Conservation (phyloP, 176 grass and related monocot species). For the Lolium rigidum region DNA sequence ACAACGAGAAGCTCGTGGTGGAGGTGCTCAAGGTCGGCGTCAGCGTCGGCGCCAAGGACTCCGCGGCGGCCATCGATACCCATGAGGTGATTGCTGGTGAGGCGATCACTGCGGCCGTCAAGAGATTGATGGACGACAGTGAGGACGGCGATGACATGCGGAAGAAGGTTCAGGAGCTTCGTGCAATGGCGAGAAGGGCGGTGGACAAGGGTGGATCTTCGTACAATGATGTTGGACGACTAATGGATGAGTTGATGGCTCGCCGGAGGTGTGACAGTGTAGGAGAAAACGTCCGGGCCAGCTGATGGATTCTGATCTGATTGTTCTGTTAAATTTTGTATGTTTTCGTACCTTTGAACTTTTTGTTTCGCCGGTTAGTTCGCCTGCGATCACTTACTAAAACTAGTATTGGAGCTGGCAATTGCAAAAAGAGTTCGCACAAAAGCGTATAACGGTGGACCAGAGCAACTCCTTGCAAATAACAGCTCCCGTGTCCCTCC, state of each 20-base stretch:
- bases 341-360: too few relatives aligned
- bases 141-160: neutral
- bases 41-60: neutral
- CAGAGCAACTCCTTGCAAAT: too few relatives aligned
- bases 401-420: too few relatives aligned
- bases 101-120: neutral
- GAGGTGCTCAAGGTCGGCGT: neutral
- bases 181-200: neutral
- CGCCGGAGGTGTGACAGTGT: neutral
- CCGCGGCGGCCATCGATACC: neutral
- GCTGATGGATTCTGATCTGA: neutral
- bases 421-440: too few relatives aligned
- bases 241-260: neutral
- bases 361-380: too few relatives aligned
- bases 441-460: too few relatives aligned
- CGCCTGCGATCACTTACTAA: too few relatives aligned
- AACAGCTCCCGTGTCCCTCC: too few relatives aligned
- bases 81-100: neutral
- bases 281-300: neutral
- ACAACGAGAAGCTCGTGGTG: neutral
- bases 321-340: too few relatives aligned
- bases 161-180: neutral
- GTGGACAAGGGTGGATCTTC: neutral
- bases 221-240: neutral
- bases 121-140: neutral